phyloP scores from a whole-genome alignment of 495 filamentous ascomycete genomes.

The Daldinia bambusicola region DNA sequence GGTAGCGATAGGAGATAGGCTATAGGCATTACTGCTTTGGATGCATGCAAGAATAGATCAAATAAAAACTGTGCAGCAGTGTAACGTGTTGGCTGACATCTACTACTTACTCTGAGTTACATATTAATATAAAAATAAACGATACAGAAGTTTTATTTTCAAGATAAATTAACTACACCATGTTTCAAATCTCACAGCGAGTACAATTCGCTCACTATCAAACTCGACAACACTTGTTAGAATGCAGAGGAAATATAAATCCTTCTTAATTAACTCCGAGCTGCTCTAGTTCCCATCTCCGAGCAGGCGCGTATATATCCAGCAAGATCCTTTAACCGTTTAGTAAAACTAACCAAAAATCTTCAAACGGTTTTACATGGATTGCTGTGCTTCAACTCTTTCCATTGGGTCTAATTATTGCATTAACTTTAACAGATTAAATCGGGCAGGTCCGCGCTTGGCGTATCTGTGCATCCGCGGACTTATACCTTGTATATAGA shows the following conservation, averaged over 20 bases:
- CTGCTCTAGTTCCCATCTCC: slow-evolving; percentile 5
- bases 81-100: too few species aligned
- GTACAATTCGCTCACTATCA: background rate
- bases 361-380: background rate
- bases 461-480: background rate
- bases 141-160: background rate
- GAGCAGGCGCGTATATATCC: background rate
- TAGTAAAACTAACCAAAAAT: background rate
- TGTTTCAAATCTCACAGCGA: background rate
- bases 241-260: background rate
- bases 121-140: too few species aligned
- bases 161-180: background rate
- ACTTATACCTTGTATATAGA: background rate
- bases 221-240: background rate
- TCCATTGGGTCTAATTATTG: slow-evolving; percentile 3
- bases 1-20: background rate
- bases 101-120: background rate
- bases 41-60: background rate
- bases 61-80: background rate
- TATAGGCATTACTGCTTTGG: background rate
- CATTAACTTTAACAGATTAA: background rate
- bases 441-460: background rate
- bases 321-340: slow-evolving; percentile 15
- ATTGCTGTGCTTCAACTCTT: background rate
- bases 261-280: slow-evolving; percentile 12